Evolutionary conservation across 257 asterid species (phyloP), one percentile per base, ranked within the genome.

Genomic region (Ligustrum vulgare): DNA sequence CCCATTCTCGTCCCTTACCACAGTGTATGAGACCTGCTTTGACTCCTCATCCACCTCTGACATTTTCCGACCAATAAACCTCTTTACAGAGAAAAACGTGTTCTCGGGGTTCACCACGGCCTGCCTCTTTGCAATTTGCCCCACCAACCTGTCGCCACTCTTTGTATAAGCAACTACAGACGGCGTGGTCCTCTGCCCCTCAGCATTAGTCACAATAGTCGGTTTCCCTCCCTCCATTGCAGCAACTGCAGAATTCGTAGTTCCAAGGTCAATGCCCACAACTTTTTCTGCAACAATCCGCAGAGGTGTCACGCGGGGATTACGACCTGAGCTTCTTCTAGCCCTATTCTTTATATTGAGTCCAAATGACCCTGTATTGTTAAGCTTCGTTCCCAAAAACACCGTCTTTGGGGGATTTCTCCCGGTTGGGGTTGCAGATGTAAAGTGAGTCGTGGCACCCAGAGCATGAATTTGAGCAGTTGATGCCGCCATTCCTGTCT

Each of bases 191-290:
- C 96, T 58, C 81, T 88, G 93, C 16, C 94, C 96, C 78, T 90
- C 96, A 1, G 88, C 91, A 64, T 88, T 90, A 5, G 92, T 88
- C 25, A 90, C 92, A 20, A 90, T 87, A 0, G 96, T 90, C 0
- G 94, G 96, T 79, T 90, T 90, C 51, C 96, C 96, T 34, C 96
- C 96, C 34, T 90, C 96, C 96, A 90, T 90, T 4, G 93, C 96
- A 4, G 96, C 96, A 60, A 90, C 96, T 0, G 96, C 96, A 2
- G 96, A 90, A 63, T 90, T 90, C 0, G 94, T 90, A 18, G 96
- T 90, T 25, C 96, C 96, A 34, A 90, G 79, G 68, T 90, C 96
- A 77, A 90, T 88, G 3, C 96, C 96, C 10, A 88, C 96, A 20
- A 88, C 93, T 73, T 90, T 90, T 87, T 90, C 96, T 70, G 93